Evolutionary conservation across 2,329 filamentous ascomycete species (phyloP), one percentile per base, ranked within the genome.

Genomic region (Fusarium udum): DNA sequence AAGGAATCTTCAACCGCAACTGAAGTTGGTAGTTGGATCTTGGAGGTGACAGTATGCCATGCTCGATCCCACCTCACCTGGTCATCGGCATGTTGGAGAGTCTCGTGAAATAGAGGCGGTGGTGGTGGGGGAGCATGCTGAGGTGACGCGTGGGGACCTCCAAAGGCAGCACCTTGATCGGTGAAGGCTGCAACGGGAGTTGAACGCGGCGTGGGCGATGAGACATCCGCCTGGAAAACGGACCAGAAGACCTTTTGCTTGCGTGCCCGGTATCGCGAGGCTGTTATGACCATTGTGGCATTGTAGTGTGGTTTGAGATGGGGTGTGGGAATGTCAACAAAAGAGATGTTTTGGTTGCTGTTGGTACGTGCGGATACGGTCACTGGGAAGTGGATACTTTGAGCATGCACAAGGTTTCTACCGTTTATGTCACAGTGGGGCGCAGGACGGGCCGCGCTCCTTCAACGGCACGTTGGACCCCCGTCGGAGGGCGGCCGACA

Each of bases 1-100:
- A 88, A 88, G 31, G 86, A 87, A 75, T 89, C 87, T 76, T 89
- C 86, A 13, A 83, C 84, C 5, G 88, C 82, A 48, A 88, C 87
- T 15, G 87, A 88, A n/a, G 85, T 80, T 14, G 89, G 88, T 28
- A 92, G 83, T 52, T 85, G 84, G 51, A 92, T 87, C 39, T 83
- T 84, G 36, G 87, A 84, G 22, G 89, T 91, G 68, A 91, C 89
- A 34, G 84, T 81, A 77, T 90, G 87, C 90, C 90, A 92, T 65
- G 90, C 88, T 69, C 87, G 83, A 77, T 91, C 89, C 85, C 87
- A 91, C 71, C 84, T 85, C 61, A 86, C 83, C 80, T 91, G 90
- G 72, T 90, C 85, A 67, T 83, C 81, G 39, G 78, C 74, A 34
- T 76, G 75, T 65, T 74, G 71, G 68, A 72, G 61, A 64, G 69